phyloP scores from a whole-genome alignment of 495 filamentous ascomycete species.

The Bryoglossum gracile region DNA sequence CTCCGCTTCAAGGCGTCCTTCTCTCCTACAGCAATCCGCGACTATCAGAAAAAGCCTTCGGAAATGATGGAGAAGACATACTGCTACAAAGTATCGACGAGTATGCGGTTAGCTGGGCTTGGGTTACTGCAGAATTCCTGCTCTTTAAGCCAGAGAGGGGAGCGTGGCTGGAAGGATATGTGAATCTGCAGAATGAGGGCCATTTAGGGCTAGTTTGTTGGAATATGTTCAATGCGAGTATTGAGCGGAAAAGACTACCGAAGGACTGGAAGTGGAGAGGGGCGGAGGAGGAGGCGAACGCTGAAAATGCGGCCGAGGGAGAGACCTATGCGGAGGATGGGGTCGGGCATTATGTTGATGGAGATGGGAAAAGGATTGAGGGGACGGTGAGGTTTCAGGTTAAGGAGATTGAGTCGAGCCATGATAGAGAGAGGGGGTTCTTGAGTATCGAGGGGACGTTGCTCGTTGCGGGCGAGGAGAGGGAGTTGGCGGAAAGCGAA shows the following conservation, averaged over 20 bases:
- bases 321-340: slow-evolving; percentile 24
- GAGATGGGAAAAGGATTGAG: slow-evolving; percentile 52
- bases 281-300: slow-evolving; percentile 22
- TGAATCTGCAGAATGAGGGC: slow-evolving; percentile 66
- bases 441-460: slow-evolving; percentile 66
- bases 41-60: slow-evolving; percentile 33
- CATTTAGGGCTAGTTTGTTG: slow-evolving; percentile 64
- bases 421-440: slow-evolving; percentile 52
- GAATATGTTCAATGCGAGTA: slow-evolving; percentile 69
- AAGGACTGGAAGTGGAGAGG: slow-evolving; percentile 55
- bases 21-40: slow-evolving; percentile 59
- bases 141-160: slow-evolving; percentile 57
- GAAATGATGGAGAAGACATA: slow-evolving; percentile 29
- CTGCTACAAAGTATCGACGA: slow-evolving; percentile 54
- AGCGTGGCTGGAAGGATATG: slow-evolving; percentile 52
- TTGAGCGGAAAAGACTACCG: slow-evolving; percentile 59
- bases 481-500: slow-evolving; percentile 17
- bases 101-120: slow-evolving; percentile 60
- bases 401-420: slow-evolving; percentile 53
- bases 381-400: slow-evolving; percentile 56
- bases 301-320: slow-evolving; percentile 19
- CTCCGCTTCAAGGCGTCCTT: slow-evolving; percentile 61
- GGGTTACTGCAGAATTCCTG: slow-evolving; percentile 67
- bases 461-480: slow-evolving; percentile 34
- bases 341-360: slow-evolving; percentile 42